A percentile compares a stretch with the other conserved stretches of the same genome.
Conservation (phyloP, 176 grass and related monocot species). For the Avena eriantha region DNA sequence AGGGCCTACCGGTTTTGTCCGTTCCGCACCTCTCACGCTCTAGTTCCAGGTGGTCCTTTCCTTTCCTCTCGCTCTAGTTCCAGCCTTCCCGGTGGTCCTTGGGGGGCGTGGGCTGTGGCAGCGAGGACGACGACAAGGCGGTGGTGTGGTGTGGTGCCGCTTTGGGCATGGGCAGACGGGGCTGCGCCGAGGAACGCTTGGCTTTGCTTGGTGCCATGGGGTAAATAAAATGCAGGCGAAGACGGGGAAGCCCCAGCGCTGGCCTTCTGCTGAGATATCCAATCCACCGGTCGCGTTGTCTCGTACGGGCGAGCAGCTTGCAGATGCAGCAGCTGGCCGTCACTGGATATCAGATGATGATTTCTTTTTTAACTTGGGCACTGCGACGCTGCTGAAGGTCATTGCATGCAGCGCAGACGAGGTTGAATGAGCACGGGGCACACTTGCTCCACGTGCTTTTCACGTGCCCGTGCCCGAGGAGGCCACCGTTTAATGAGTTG, state of each 20-base stretch:
- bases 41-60: conserved; percentile 35
- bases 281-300: no score
- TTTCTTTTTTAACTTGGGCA: no score
- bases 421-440: background rate
- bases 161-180: background rate
- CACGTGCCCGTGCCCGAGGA: background rate
- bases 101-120: background rate
- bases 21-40: background rate
- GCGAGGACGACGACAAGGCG: conserved; percentile 3
- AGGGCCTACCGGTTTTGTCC: background rate
- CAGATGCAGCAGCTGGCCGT: no score
- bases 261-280: no score
- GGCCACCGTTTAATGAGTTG: no score
- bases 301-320: no score
- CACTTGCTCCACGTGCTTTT: background rate
- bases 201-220: background rate
- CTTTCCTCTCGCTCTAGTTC: background rate
- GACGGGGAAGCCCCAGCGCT: no score
- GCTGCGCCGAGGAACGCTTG: background rate
- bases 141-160: background rate
- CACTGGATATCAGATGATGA: no score
- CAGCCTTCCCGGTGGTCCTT: background rate
- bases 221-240: background rate
- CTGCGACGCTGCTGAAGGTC: no score
- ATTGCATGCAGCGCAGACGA: no score